These are phyloP conservation scores for Stemphylium vesicarium DNA, from an alignment of 2,329 filamentous ascomycete genomes.

Conservation along the genomic window DNA sequence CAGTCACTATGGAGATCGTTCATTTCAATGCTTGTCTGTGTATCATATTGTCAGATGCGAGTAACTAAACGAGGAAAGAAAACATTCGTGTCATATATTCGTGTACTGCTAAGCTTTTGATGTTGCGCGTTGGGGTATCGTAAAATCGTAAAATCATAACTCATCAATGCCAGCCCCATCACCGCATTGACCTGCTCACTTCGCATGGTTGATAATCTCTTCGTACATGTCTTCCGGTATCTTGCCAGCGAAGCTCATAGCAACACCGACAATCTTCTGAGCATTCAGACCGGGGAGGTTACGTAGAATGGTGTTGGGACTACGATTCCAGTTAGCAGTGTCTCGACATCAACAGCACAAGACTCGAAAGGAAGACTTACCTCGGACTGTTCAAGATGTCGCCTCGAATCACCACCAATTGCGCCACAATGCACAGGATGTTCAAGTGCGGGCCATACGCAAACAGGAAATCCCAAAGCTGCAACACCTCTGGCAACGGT, in stretches of 20 bases:
- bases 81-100: not conserved
- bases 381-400: slow-evolving; percentile 83
- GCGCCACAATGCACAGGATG: slow-evolving; percentile 93
- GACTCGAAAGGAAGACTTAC: slow-evolving; percentile 56
- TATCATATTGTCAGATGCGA: not conserved
- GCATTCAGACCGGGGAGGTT: slow-evolving; percentile 86
- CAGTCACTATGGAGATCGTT: too few relatives aligned
- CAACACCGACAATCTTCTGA: slow-evolving; percentile 81
- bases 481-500: slow-evolving; percentile 87
- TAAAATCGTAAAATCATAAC: slow-evolving; percentile 13
- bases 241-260: slow-evolving; percentile 84
- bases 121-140: slow-evolving; percentile 8
- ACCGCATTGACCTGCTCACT: slow-evolving; percentile 52
- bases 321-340: slow-evolving; percentile 51
- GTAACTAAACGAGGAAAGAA: not conserved
- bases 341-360: too few relatives aligned
- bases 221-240: slow-evolving; percentile 90
- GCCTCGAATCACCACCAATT: slow-evolving; percentile 86
- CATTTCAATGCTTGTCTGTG: not conserved
- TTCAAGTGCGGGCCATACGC: slow-evolving; percentile 95
- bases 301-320: slow-evolving; percentile 89
- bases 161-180: slow-evolving; percentile 6
- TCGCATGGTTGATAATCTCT: slow-evolving; percentile 87
- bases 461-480: slow-evolving; percentile 96
- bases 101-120: not conserved